Evolutionary conservation across 768 basidiomycete species (phyloP).

Genomic region (Auricularia heimuer): DNA sequence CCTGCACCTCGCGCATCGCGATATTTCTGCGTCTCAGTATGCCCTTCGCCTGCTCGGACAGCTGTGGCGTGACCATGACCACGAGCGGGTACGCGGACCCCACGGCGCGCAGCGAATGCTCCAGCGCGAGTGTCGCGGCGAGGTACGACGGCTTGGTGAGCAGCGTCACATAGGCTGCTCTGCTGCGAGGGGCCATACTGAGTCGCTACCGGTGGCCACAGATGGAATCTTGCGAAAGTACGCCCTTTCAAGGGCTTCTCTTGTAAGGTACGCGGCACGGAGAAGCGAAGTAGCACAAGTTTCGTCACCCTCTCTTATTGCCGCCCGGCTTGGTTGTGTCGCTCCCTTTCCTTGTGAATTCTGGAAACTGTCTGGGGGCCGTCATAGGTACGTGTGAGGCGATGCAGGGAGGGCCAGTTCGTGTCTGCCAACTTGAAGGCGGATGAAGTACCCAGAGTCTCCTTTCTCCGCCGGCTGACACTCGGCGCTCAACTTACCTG

Average conservation of each 20-base stretch:
- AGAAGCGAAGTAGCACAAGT: background rate
- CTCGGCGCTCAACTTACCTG: too few species aligned
- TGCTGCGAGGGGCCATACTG: constrained; percentile 10
- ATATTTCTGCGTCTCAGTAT: constrained; percentile 48
- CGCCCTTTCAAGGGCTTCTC: background rate
- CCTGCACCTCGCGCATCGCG: constrained; percentile 45
- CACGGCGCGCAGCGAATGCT: constrained; percentile 43
- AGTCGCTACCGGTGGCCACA: background rate
- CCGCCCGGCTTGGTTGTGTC: background rate
- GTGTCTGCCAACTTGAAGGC: too few species aligned
- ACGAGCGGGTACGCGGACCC: constrained; percentile 65
- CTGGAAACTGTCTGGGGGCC: background rate
- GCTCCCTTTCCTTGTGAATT: background rate
- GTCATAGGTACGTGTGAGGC: background rate
- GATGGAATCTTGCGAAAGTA: background rate
- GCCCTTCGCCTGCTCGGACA: constrained; percentile 41
- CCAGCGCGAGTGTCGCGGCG: constrained; percentile 50
- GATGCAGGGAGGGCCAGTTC: too few species aligned
- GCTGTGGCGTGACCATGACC: constrained; percentile 58
- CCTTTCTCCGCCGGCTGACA: too few species aligned
- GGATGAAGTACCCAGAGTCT: too few species aligned
- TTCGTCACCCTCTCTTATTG: background rate
- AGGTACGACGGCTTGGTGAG: constrained; percentile 59
- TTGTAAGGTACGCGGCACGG: background rate
- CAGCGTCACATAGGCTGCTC: constrained; percentile 64